Base-by-base conservation (phyloP, 2,329 filamentous ascomycete genomes). In the Talaromyces sp. region DNA sequence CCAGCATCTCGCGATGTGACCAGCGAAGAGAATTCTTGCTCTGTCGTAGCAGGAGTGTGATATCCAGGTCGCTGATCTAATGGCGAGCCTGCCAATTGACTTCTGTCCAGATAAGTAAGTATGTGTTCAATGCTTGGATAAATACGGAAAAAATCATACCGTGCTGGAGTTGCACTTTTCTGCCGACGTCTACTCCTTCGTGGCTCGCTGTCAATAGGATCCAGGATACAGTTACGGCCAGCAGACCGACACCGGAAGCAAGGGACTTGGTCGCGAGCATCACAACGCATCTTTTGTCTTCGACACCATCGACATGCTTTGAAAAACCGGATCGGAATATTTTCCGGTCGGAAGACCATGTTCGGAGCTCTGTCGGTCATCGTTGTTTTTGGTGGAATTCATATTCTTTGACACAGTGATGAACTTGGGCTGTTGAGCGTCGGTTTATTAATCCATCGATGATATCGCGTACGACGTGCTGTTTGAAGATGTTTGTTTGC, bases 281-380 rank as follows among this genome's bases (percentile, higher is more conserved):
- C 75, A 51, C 75, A 77, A 40, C 75, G 73, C 72, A 76, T 75
- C 61, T 77, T 76, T 63, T 75, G 74, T 67, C 73, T 69, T 31
- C 73, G 70, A 69, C 75, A 76, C 72, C 74, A 72, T 36, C 75
- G 74, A 56, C 75, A 77, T 72, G 75, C 72, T 65, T 77, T 77
- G 51, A 77, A 77, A 63, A 74, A 71, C 17, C 72, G 73, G 61
- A 71, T 68, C 56, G 74, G 72, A 61, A 70, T 63, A 66, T 74
- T 75, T 64, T 71, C 73, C 56, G 74, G 70, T 47, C 71, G 69
- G 62, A 72, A 74, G 11, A 72, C 68, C 17, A 74, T 70, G 59
- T 74, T 72, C 60, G 72, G 71, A 49, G 65, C 69, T 64, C 70
- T 69, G 64, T 72, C 71, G 34, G 71, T 72, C 73, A 74, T 74